phyloP scores from a whole-genome alignment of 805 yeast genomes.

The Ogataea populi-albae region DNA sequence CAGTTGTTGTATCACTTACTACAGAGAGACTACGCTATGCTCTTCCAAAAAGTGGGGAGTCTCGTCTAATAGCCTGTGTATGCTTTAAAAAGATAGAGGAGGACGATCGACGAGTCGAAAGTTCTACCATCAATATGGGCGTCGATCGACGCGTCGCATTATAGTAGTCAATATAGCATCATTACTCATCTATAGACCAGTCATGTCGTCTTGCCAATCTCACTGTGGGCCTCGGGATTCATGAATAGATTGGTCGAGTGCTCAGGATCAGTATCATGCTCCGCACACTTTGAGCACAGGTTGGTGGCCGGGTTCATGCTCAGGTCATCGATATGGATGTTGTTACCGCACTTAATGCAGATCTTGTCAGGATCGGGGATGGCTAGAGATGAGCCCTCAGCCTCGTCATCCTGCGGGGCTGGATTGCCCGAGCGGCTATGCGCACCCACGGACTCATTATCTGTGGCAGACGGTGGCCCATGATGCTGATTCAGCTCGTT shows the following conservation, averaged over 20 bases:
- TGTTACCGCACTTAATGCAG: conserved; percentile 27
- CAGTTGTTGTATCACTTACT: no score
- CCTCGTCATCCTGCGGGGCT: conserved; percentile 16
- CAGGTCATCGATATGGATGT: conserved; percentile 28
- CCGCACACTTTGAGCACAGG: conserved; percentile 27
- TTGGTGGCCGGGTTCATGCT: conserved; percentile 27
- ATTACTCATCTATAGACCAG: no score
- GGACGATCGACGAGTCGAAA: no score
- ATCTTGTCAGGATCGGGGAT: conserved; percentile 29
- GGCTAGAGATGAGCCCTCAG: conserved; percentile 22
- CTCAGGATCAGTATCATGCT: conserved; percentile 15
- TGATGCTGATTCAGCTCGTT: conserved; percentile 9
- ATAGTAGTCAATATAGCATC: no score
- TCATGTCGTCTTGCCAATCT: conserved; percentile 10
- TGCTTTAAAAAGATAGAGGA: no score
- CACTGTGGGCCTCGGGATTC: conserved; percentile 25
- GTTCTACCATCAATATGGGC: no score
- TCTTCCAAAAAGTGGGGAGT: no score
- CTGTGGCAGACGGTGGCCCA: conserved; percentile 15
- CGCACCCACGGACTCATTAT: conserved; percentile 9
- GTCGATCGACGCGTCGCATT: no score
- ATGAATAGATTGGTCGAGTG: conserved; percentile 21
- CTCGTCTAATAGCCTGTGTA: no score
- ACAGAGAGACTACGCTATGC: no score
- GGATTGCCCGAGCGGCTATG: no score